Conservation (phyloP, 257 asterid species). For the Fraxinus americana region DNA sequence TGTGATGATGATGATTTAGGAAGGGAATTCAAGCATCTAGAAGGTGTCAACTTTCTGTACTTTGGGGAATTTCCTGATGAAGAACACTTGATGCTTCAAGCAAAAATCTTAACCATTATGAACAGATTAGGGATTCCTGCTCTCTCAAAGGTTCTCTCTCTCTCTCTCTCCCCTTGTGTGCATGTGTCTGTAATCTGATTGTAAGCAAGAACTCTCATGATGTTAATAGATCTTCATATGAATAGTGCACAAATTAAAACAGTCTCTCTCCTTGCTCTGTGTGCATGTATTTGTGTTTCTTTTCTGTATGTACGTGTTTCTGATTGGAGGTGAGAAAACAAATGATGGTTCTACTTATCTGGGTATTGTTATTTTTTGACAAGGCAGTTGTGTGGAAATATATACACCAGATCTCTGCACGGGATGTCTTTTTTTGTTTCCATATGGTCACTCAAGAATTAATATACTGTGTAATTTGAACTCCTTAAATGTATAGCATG, state of each 20-base stretch:
- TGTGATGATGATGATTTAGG: constrained; percentile 68
- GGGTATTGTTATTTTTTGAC: background rate
- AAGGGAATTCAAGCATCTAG: constrained; percentile 64
- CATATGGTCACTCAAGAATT: background rate
- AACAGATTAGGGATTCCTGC: constrained; percentile 68
- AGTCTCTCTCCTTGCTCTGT: background rate
- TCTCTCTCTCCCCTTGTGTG: background rate
- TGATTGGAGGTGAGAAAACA: background rate
- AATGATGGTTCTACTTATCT: background rate
- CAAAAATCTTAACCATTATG: constrained; percentile 52
- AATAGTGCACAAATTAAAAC: background rate
- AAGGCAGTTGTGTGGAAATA: background rate
- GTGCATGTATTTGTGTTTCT: background rate
- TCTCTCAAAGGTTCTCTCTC: constrained; percentile 66
- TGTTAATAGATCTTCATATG: background rate
- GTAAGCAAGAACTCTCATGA: background rate
- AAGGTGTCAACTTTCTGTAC: constrained; percentile 63
- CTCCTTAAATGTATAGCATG: background rate
- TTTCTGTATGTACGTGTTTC: background rate
- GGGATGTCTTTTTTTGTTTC: background rate
- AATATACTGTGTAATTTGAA: background rate
- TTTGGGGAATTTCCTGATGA: constrained; percentile 62
- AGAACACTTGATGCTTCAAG: constrained; percentile 49
- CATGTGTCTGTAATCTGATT: background rate
- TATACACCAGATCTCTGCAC: background rate